These are phyloP conservation scores for Golubevia sp. DNA, from an alignment of 1,284 basidiomycete species.

Conservation along the genomic window DNA sequence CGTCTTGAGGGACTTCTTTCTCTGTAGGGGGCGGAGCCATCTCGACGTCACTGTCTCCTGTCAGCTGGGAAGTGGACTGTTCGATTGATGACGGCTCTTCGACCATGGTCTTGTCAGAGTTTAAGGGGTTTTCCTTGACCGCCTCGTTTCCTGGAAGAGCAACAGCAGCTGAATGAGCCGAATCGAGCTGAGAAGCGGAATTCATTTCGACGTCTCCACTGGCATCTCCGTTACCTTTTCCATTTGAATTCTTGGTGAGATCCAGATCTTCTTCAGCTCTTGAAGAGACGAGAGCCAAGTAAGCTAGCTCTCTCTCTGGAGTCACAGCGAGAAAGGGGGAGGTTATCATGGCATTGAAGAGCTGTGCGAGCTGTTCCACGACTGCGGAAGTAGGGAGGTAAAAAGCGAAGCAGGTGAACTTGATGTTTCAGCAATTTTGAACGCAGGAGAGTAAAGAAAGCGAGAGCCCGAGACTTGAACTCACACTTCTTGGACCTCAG, in stretches of 20 bases:
- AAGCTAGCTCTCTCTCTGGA: constrained; percentile 52
- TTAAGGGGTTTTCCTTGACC: background rate
- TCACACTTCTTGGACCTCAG: background rate
- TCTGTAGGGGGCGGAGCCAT: background rate
- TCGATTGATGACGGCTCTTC: background rate
- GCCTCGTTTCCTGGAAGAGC: background rate
- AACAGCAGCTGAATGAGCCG: background rate
- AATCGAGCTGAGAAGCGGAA: background rate
- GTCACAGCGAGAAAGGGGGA: constrained; percentile 37
- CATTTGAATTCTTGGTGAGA: background rate
- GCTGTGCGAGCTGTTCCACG: constrained; percentile 30
- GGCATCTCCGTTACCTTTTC: too few species aligned
- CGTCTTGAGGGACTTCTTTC: too few species aligned
- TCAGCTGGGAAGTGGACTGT: too few species aligned
- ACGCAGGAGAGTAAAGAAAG: too few species aligned
- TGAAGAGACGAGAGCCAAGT: constrained; percentile 54
- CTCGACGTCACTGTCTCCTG: background rate
- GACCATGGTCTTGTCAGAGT: too few species aligned
- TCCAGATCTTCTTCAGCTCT: constrained; percentile 36
- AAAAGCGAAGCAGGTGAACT: background rate
- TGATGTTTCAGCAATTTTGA: background rate
- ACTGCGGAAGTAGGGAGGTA: background rate
- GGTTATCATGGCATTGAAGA: constrained; percentile 49
- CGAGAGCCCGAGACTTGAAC: background rate
- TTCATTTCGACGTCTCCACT: background rate